A percentile compares a stretch with the other conserved stretches of the same genome.
Evolutionary conservation across 108 stramenopile species (phyloP).

Genomic region (Stephanodiscus triporus): DNA sequence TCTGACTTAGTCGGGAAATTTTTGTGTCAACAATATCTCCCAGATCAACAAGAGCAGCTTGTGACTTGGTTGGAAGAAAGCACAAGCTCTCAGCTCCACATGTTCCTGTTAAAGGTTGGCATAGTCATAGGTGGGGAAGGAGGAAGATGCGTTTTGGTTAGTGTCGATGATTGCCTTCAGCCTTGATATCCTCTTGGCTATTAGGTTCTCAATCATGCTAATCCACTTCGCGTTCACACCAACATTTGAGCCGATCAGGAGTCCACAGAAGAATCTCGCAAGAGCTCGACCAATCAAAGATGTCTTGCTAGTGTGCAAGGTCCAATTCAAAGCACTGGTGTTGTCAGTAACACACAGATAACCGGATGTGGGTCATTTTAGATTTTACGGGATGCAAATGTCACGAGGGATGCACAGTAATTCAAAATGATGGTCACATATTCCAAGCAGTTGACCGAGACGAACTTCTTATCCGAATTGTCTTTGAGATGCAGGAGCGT

Average conservation of each 20-base stretch:
- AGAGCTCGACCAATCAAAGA: constrained; percentile 15
- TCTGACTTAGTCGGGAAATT: neutral
- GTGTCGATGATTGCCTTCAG: neutral
- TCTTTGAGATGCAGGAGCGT: neutral
- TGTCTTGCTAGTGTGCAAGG: neutral
- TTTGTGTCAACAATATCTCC: constrained; percentile 5
- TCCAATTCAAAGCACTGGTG: constrained; percentile 13
- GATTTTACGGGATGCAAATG: neutral
- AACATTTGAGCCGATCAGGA: constrained; percentile 13
- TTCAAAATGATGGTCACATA: constrained; percentile 24
- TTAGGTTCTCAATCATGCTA: neutral
- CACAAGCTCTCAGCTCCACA: constrained; percentile 13
- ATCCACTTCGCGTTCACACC: constrained; percentile 25
- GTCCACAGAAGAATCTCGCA: constrained; percentile 11
- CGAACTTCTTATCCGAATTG: neutral
- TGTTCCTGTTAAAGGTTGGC: too few species aligned
- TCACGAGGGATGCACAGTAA: constrained; percentile 8
- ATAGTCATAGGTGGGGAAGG: too few species aligned
- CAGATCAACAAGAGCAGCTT: constrained; percentile 10
- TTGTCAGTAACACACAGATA: constrained; percentile 13
- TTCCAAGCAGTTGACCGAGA: constrained; percentile 16
- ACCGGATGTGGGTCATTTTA: neutral
- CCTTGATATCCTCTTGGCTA: constrained; percentile 34
- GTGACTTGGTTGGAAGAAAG: constrained; percentile 5
- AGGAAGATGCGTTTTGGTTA: neutral